Conservation (phyloP, 768 basidiomycete species). For the Boletus reticuloceps region DNA sequence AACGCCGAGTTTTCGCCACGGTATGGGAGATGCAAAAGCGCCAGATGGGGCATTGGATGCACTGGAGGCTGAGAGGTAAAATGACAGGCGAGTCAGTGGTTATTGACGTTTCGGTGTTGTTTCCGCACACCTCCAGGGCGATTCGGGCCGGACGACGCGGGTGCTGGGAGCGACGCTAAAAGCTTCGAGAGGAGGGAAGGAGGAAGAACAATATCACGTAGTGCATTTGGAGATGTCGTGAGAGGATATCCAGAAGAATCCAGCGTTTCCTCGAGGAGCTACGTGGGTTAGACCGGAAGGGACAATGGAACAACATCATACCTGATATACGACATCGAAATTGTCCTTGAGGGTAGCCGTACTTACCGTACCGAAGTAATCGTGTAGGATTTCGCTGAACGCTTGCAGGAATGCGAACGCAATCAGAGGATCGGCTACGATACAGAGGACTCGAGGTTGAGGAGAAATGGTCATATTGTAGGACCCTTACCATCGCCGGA, state of each 20-base stretch:
- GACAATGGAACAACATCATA: slow-evolving; percentile 22
- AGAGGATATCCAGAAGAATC: slow-evolving; percentile 90
- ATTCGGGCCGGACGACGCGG: slow-evolving; percentile 24
- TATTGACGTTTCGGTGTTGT: neutral
- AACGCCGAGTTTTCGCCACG: slow-evolving; percentile 86
- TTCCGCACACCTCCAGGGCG: slow-evolving; percentile 27
- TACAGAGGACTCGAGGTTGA: neutral
- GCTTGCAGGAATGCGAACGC: slow-evolving; percentile 87
- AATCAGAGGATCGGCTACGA: slow-evolving; percentile 80
- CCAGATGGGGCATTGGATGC: slow-evolving; percentile 39
- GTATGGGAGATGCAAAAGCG: slow-evolving; percentile 85
- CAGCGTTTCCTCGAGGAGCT: slow-evolving; percentile 95
- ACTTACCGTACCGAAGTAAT: slow-evolving; percentile 87
- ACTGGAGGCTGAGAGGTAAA: slow-evolving; percentile 16
- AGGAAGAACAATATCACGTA: slow-evolving; percentile 91
- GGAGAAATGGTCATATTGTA: neutral
- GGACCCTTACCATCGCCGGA: slow-evolving; percentile 70
- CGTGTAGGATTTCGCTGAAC: slow-evolving; percentile 77
- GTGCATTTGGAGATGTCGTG: slow-evolving; percentile 85
- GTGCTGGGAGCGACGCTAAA: slow-evolving; percentile 37
- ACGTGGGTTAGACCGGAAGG: slow-evolving; percentile 1
- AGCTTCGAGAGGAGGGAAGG: slow-evolving; percentile 82
- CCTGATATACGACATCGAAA: slow-evolving; percentile 95
- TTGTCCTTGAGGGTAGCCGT: slow-evolving; percentile 81
- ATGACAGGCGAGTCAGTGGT: neutral